phyloP scores from a whole-genome alignment of 257 asterid species.

The Nemophila menziesii region DNA sequence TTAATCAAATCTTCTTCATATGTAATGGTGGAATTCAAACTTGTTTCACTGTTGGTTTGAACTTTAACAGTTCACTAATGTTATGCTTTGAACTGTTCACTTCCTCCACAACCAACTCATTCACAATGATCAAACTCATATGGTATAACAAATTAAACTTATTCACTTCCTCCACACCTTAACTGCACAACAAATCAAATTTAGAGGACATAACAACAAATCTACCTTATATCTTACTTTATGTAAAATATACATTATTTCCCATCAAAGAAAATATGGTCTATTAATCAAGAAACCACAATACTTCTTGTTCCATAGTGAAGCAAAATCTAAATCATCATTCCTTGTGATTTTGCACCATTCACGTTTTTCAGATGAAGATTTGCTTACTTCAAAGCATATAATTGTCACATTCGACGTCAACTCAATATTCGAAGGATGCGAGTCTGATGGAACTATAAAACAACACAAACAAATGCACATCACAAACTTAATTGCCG shows the following conservation, averaged over 20 bases:
- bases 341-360: conserved; percentile 88
- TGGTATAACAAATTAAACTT: no score
- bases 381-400: conserved; percentile 37
- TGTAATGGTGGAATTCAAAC: no score
- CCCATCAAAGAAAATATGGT: background rate
- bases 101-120: conserved; percentile 45
- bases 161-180: no score
- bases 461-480: no score
- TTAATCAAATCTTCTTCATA: no score
- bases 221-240: no score
- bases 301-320: conserved; percentile 56
- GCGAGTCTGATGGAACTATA: conserved; percentile 57
- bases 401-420: conserved; percentile 35
- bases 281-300: background rate
- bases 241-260: no score
- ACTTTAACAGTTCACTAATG: no score
- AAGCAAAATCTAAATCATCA: conserved; percentile 55
- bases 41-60: no score
- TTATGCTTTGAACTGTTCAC: conserved; percentile 47
- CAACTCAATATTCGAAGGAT: conserved; percentile 56
- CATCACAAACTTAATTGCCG: no score
- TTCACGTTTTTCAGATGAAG: conserved; percentile 38
- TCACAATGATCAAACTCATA: conserved; percentile 64
- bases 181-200: conserved; percentile 20
- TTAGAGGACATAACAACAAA: no score